These are phyloP conservation scores for Cystofilobasidium ferigula DNA, from an alignment of 768 basidiomycete genomes.

Conservation along the genomic window DNA sequence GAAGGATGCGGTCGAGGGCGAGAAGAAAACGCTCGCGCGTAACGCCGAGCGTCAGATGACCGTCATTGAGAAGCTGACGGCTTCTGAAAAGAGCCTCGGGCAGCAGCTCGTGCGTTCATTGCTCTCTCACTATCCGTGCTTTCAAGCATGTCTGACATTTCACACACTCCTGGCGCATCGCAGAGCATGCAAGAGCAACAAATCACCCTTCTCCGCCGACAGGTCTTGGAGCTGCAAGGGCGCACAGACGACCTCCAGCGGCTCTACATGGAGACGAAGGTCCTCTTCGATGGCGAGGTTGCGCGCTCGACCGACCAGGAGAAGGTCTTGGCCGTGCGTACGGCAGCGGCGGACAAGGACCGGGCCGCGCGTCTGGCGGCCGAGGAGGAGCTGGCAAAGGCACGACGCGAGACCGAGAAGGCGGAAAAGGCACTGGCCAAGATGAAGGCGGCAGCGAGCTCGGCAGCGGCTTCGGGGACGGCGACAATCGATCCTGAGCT, in stretches of 20 bases:
- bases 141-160: background rate
- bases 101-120: constrained; percentile 50
- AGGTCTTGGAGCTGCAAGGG: constrained; percentile 30
- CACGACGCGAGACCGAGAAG: constrained; percentile 32
- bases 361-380: constrained; percentile 29
- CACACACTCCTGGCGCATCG: background rate
- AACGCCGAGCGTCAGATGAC: constrained; percentile 52
- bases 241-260: constrained; percentile 26
- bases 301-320: constrained; percentile 31
- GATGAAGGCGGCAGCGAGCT: constrained; percentile 25
- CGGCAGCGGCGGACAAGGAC: constrained; percentile 32
- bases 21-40: constrained; percentile 55
- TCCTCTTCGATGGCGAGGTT: constrained; percentile 32
- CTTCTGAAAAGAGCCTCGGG: constrained; percentile 52
- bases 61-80: constrained; percentile 55
- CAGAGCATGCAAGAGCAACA: constrained; percentile 39
- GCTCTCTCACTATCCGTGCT: background rate
- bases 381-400: constrained; percentile 36
- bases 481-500: constrained; percentile 27
- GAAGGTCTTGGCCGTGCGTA: background rate
- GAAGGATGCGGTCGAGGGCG: constrained; percentile 68
- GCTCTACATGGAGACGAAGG: background rate
- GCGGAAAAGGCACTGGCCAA: constrained; percentile 36
- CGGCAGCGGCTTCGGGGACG: constrained; percentile 27
- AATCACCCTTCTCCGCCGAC: constrained; percentile 31